A percentile compares a stretch with the other conserved stretches of the same genome.
phyloP scores from a whole-genome alignment of 2,329 filamentous ascomycete genomes.

The Ophiognomonia clavigignenti-juglandacearum region DNA sequence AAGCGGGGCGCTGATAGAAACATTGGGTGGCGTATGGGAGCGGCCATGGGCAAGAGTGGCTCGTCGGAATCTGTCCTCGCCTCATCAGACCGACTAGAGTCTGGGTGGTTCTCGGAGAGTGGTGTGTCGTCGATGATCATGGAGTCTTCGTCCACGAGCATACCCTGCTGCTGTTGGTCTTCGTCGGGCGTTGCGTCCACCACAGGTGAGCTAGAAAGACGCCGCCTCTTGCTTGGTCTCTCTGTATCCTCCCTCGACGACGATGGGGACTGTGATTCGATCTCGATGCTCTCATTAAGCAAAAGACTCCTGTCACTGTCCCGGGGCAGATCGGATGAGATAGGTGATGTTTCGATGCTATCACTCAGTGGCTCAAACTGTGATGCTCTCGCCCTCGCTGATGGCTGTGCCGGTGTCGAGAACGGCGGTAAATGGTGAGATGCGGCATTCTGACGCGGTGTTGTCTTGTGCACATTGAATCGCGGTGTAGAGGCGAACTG shows the following conservation, averaged over 20 bases:
- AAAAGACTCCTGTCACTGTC: background rate
- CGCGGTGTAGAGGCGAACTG: constrained; percentile 23
- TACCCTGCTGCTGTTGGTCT: constrained; percentile 14
- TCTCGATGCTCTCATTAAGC: constrained; percentile 20
- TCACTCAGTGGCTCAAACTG: constrained; percentile 16
- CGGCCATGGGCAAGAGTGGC: background rate
- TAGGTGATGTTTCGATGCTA: constrained; percentile 23
- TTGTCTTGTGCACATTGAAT: constrained; percentile 16
- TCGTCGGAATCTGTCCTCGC: background rate
- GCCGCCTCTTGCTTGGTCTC: constrained; percentile 30
- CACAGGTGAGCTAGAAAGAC: constrained; percentile 28
- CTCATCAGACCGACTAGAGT: background rate
- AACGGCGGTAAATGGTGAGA: constrained; percentile 15
- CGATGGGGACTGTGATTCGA: constrained; percentile 21
- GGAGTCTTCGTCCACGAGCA: constrained; percentile 16
- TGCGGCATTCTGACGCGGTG: constrained; percentile 10
- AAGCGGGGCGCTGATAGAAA: constrained; percentile 35
- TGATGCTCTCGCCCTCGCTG: constrained; percentile 14
- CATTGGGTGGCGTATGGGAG: constrained; percentile 22
- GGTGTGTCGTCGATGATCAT: constrained; percentile 1
- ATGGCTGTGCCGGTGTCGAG: constrained; percentile 12
- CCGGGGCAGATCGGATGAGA: constrained; percentile 4
- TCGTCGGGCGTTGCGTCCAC: background rate
- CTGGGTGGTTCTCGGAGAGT: constrained; percentile 1
- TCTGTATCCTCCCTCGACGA: constrained; percentile 15